Evolutionary conservation across 257 asterid genomes (phyloP), one percentile per base, ranked within the genome.

Genomic region (Orobanche coerulescens): DNA sequence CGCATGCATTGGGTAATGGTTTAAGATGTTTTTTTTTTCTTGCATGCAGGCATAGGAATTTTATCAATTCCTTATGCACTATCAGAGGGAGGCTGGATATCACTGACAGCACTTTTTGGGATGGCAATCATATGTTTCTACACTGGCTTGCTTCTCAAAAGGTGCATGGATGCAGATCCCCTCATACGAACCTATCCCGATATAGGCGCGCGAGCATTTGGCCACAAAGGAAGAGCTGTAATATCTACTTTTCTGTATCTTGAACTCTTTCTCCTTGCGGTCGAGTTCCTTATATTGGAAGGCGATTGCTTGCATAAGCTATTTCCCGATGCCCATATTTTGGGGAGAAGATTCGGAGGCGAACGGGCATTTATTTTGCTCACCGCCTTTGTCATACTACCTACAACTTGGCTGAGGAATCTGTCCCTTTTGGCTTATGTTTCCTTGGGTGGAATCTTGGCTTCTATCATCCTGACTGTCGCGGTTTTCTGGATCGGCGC

Each of bases 271-370:
- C 61, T 84, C 25, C 69, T 81, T 12, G 82, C 83, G 0, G 72
- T 81, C 2, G 84, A 81, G 37, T 75, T 81, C 61, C 82, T 81
- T 3, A 83, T 81, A 23, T 16, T 81, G 46, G 82, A 81, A 78
- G 87, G 91, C 0, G 84, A 81, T 57, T 78, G 72, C 26, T 34
- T 83, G 56, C 82, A 81, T n/a, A 83, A 80, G 5, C 62, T 83
- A 0, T 83, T 74, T 30, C 90, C 88, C 0, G 15, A 68, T 12
- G 49, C 63, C 2, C 4, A n/a, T 11, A 1, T 78, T 9, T 75
- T 68, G 5, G 75, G 67, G 0, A 62, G 6, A 2, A 59, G 1
- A 4, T n/a, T 79, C 26, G 80, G 70, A 40, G 84, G 83, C 28
- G 50, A 78, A 55, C 66, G 66, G 15, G 56, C 37, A 1, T 81